These are phyloP conservation scores for Colletotrichum sp. DNA, from an alignment of 2,329 filamentous ascomycete genomes.

Conservation along the genomic window DNA sequence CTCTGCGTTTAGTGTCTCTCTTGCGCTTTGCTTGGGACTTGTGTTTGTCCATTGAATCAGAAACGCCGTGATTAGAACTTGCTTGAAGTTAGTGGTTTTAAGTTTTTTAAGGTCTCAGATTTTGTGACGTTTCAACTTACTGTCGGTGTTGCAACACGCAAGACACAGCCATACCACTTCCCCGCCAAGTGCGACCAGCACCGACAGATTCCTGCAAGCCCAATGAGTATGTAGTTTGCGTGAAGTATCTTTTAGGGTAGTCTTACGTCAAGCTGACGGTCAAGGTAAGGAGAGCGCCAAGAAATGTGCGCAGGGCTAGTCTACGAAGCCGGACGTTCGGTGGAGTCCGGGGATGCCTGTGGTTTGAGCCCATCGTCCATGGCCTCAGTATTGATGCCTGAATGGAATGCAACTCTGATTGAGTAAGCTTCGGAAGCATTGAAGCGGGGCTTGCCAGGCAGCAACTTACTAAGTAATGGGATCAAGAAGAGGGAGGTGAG, in stretches of 20 bases:
- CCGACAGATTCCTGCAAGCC: neutral
- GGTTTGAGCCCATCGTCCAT: neutral
- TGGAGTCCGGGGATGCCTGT: neutral
- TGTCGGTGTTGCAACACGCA: slow-evolving; percentile 2
- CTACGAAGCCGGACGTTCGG: neutral
- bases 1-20: neutral
- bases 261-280: neutral
- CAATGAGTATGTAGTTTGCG: neutral
- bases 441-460: neutral
- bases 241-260: rapidly evolving
- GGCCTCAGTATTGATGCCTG: neutral
- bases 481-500: neutral
- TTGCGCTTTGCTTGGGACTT: neutral
- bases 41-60: neutral
- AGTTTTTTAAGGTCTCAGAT: neutral
- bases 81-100: neutral
- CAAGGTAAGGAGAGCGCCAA: neutral
- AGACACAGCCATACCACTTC: neutral
- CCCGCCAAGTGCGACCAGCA: neutral
- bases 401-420: neutral
- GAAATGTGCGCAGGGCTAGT: neutral
- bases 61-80: neutral
- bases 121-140: neutral
- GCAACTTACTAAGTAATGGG: neutral
- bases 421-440: neutral